These are phyloP conservation scores for Penicillium brevicompactum DNA, from an alignment of 2,329 filamentous ascomycete species.

Conservation along the genomic window DNA sequence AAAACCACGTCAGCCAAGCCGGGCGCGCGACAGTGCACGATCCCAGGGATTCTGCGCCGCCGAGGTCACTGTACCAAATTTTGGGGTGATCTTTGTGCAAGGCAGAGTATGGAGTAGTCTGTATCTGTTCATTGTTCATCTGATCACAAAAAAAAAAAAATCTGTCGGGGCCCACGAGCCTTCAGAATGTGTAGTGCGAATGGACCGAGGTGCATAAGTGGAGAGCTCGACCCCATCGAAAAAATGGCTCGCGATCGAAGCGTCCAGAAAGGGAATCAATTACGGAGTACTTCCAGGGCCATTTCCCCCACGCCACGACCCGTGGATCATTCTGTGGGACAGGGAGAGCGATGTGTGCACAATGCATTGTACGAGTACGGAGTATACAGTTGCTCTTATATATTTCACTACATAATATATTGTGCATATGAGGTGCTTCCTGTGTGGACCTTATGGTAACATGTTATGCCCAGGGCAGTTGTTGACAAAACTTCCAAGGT, in stretches of 20 bases:
- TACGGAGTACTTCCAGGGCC: neutral
- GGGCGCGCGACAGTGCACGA: conserved; percentile 6
- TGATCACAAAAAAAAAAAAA: neutral
- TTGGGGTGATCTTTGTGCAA: neutral
- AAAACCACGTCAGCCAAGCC: conserved; percentile 33
- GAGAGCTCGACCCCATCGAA: conserved; percentile 5
- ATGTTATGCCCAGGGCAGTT: no score
- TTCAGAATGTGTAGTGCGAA: neutral
- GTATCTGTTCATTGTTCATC: neutral
- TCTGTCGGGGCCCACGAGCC: conserved; percentile 1
- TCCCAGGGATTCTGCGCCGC: conserved; percentile 6
- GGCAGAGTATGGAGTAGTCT: neutral
- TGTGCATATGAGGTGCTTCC: no score
- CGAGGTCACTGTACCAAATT: neutral
- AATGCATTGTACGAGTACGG: neutral
- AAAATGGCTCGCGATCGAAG: conserved; percentile 11
- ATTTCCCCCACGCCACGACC: conserved; percentile 18
- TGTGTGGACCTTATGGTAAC: no score
- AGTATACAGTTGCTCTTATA: no score
- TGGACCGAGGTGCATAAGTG: conserved; percentile 4
- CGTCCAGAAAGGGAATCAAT: conserved; percentile 9
- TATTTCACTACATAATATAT: no score
- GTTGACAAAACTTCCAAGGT: no score
- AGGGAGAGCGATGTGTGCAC: neutral
- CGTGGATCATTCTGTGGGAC: conserved; percentile 12